Base-by-base conservation (phyloP, 768 basidiomycete species). In the Lyophyllum semitale region DNA sequence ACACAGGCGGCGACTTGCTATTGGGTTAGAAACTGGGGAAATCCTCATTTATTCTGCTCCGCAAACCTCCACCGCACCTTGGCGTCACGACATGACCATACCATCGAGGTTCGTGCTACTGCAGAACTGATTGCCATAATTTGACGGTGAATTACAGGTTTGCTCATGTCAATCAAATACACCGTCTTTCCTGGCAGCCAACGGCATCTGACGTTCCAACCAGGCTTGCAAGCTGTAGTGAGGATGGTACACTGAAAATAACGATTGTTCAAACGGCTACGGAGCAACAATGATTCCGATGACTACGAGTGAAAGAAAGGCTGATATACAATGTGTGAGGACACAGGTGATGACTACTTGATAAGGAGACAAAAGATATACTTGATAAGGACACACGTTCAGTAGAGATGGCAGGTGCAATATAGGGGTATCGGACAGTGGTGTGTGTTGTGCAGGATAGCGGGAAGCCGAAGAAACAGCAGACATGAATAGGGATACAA, bases 171-270 rank as follows among this genome's bases (percentile, higher is more conserved):
- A 84, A 85, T 58, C 88, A 93, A 53, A 81, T 98, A 47, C 85
- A 95, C 62, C 82, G 82, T 54, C 73, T 97, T 52, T 78, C 85
- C n/a, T 98, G 93, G 92, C 80, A 88, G 33, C 84, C 87, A 27
- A 68, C 68, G 13, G 62, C 58, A 7, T 60, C 67, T 27, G 64
- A 51, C 12, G 62, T 59, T n/a, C 56, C 63, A 41, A 73, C 71
- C 53, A 78, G 84, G 55, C 79, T 98, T 49, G 95, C 93, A 30
- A 93, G 87, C 55, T 93, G 93, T 65, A 91, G 92, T 70, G 93
- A 96, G 76, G 95, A 98, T 79, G 87, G 91, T 77, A 90, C 89
- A 77, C 76, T 95, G 72, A 89, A 85, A 71, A 79, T 96, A 75
- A 74, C 85, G 71, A 77, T 77, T 66, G 75, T 92, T 74, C 82